Evolutionary conservation across 2,329 filamentous ascomycete genomes (phyloP), one percentile per base, ranked within the genome.

Genomic region (Didymella pomorum): DNA sequence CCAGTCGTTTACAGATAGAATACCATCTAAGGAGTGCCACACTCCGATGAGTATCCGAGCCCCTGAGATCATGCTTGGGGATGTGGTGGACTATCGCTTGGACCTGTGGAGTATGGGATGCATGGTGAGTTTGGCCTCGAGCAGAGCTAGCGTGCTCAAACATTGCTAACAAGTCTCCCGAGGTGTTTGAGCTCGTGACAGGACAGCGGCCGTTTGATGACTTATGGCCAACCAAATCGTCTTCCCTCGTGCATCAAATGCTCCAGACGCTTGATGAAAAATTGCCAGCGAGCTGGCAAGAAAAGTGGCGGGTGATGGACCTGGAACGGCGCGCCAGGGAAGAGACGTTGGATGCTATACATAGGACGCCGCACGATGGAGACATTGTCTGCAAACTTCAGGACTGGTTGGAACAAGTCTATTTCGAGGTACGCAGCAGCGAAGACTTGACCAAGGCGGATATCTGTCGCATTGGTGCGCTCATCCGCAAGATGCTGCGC

Each of bases 21-120:
- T 4, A 7, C 4, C 23, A 25, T 25, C 23, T 3, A 25, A 25
- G 23, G 23, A 25, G 23, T 25, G 23, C 23, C 23, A 56, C 79
- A 43, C 72, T 26, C 78, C 75, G 11, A 56, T 79, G 41, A 2
- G 54, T 52, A 39, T 79, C 50, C 71, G 73, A 11, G 71, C 78
- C 42, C 78, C 78, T 0, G 78, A 80, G 63, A 60, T 76, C 48
- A 69, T 80, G 23, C 78, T 80, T 52, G 41, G 65, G 44, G 75
- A 79, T 25, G 52, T 47, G 11, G 53, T 76, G 44, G 72, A 79
- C 64, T 61, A 75, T 66, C 71, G 66, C 46, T 69, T 79, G 5
- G 75, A 79, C 48, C 56, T 79, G 14, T 80, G 76, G 77, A 75
- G 75, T 58, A 66, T 74, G 64, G 77, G 71, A 2, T 79, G 72